Base-by-base conservation (phyloP, 129 eudicot genomes). In the Apium graveolens region DNA sequence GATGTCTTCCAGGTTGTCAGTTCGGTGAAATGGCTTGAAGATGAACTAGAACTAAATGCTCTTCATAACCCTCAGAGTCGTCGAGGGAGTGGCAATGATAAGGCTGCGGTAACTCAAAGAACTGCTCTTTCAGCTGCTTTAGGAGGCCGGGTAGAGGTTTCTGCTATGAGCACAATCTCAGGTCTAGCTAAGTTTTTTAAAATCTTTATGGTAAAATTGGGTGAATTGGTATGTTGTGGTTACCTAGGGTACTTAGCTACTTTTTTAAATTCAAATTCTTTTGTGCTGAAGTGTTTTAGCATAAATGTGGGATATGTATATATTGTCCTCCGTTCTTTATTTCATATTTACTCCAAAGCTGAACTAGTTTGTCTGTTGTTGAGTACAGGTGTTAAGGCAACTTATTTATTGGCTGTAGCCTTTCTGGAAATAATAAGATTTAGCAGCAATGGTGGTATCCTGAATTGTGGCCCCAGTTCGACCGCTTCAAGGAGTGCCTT, bases 21-120 rank as follows among this genome's bases (percentile, higher is more conserved):
- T 87, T 96, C 99, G 31, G 99, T 96, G 78, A 92, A 96, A 83
- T 96, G 99, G 99, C 97, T 96, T 83, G 99, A 96, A 82, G 99
- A 96, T 82, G 99, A 96, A 87, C 86, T 96, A 82, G 99, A 96
- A 83, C 99, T 96, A 39, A 96, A 96, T 84, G 97, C 99, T 78
- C 99, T 96, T 86, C 99, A 96, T 79, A 96, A 92, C 83, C 97
- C 99, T 80, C 97, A 94, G 60, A 96, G 97, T 85, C 95, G 97
- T 65, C 85, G 95, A 41, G 99, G 97, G 34, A 90, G 86, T 85
- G 96, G 99, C 76, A 96, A 96, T 82, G 99, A 96, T 84, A 96
- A 92, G 86, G 99, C 96, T 87, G 97, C 97, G 76, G 84, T 83
- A 75, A 90, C 83, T 79, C 99, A 92, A 83, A 90, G 97, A 85